These are phyloP conservation scores for Sporisorium sorghi DNA, from an alignment of 1,284 basidiomycete genomes.

Conservation along the genomic window DNA sequence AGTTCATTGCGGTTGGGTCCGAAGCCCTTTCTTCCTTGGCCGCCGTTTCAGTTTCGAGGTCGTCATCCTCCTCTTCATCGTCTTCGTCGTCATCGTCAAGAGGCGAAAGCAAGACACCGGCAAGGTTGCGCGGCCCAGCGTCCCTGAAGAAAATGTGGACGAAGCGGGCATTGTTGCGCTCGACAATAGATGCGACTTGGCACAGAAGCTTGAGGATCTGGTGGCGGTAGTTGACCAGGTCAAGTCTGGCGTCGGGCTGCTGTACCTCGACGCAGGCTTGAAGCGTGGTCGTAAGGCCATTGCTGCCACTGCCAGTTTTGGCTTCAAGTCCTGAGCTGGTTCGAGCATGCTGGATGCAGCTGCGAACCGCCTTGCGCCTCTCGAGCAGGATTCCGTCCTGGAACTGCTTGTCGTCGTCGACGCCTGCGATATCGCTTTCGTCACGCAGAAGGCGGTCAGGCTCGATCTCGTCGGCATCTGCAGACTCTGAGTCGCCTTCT, in stretches of 20 bases:
- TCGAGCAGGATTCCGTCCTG: constrained; percentile 52
- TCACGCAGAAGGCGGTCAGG: constrained; percentile 38
- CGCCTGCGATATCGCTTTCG: constrained; percentile 40
- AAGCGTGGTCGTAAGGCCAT: constrained; percentile 32
- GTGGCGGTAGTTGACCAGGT: constrained; percentile 60
- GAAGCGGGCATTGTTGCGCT: constrained; percentile 58
- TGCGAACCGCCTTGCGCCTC: constrained; percentile 40
- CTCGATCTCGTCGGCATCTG: constrained; percentile 37
- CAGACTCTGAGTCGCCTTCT: neutral
- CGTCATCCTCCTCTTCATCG: constrained; percentile 23
- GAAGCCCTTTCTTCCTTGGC: constrained; percentile 14
- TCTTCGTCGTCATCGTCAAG: constrained; percentile 47
- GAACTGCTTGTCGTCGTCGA: constrained; percentile 57
- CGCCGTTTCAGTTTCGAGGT: neutral
- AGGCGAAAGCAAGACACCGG: constrained; percentile 38
- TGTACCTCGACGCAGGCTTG: constrained; percentile 39
- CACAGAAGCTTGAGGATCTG: constrained; percentile 60
- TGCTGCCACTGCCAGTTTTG: constrained; percentile 1
- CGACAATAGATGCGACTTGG: constrained; percentile 45
- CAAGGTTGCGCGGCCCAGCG: constrained; percentile 48
- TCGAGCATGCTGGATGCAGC: constrained; percentile 49
- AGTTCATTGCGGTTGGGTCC: constrained; percentile 29
- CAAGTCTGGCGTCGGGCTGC: constrained; percentile 52
- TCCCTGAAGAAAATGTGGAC: constrained; percentile 57
- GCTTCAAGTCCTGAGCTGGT: constrained; percentile 13